Evolutionary conservation across 2,329 filamentous ascomycete species (phyloP).

Genomic region (Microdochium paspali): DNA sequence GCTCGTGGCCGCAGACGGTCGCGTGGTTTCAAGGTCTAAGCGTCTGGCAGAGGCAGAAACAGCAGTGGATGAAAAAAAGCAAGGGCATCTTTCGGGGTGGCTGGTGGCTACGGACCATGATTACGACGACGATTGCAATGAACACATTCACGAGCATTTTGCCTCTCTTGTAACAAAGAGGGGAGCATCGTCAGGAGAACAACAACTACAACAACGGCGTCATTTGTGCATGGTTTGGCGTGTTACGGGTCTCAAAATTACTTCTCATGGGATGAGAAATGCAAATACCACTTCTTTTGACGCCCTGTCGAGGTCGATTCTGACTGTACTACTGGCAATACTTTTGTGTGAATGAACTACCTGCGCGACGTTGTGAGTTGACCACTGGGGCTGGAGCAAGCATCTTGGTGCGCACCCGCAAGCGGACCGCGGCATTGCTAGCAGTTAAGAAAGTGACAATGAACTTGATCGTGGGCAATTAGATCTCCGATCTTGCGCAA

Average conservation of each 20-base stretch:
- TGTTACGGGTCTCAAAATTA: conserved; percentile 34
- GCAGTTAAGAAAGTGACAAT: no score
- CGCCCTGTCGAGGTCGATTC: conserved; percentile 1
- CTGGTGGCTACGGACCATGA: conserved; percentile 1
- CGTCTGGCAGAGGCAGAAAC: conserved; percentile 20
- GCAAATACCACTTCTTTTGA: conserved; percentile 16
- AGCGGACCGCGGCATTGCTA: no score
- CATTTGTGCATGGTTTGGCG: conserved; percentile 31
- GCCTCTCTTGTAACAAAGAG: neutral
- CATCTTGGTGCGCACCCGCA: no score
- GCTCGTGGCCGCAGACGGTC: conserved; percentile 98
- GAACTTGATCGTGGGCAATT: no score
- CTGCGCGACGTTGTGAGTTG: no score
- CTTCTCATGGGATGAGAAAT: conserved; percentile 20
- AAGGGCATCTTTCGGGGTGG: conserved; percentile 2
- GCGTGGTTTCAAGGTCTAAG: conserved; percentile 99
- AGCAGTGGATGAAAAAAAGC: conserved; percentile 8
- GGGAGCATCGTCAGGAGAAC: conserved; percentile 7
- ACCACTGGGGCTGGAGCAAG: no score
- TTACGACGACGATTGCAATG: neutral
- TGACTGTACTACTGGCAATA: neutral
- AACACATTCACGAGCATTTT: neutral
- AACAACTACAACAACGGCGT: no score
- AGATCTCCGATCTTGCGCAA: no score
- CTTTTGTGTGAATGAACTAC: no score